A percentile compares a stretch with the other conserved stretches of the same genome.
Conservation (phyloP, 75 land plant species). For the Pinus taeda region DNA sequence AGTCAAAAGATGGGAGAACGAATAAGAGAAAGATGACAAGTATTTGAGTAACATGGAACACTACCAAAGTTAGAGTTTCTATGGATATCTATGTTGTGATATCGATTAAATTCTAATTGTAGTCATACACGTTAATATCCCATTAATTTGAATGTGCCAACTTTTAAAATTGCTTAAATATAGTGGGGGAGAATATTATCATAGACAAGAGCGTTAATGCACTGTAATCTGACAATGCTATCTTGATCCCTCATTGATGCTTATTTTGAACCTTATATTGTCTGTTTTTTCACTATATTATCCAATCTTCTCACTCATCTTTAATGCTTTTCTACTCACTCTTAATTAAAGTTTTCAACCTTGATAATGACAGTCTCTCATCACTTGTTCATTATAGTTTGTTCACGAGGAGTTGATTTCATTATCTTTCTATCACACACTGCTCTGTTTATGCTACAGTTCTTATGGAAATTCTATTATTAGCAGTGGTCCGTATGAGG, state of each 20-base stretch:
- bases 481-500: not conserved
- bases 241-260: not conserved
- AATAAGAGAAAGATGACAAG: no score
- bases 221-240: not conserved
- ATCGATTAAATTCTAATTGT: no score
- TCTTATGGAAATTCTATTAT: not conserved
- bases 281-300: not conserved
- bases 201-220: not conserved
- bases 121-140: no score
- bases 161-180: not conserved
- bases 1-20: no score
- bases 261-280: not conserved
- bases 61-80: no score
- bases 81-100: no score
- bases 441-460: not conserved
- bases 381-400: not conserved
- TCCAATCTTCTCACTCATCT: not conserved
- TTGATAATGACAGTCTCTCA: not conserved
- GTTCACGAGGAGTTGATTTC: not conserved
- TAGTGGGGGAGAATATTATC: not conserved
- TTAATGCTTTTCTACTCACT: not conserved
- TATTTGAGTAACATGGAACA: no score
- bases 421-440: not conserved
- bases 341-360: slow-evolving; percentile 3
- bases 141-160: no score